A percentile compares a stretch with the other conserved stretches of the same genome.
phyloP scores from a whole-genome alignment of 2,329 filamentous ascomycete genomes.

The Knoxdaviesia proteae region DNA sequence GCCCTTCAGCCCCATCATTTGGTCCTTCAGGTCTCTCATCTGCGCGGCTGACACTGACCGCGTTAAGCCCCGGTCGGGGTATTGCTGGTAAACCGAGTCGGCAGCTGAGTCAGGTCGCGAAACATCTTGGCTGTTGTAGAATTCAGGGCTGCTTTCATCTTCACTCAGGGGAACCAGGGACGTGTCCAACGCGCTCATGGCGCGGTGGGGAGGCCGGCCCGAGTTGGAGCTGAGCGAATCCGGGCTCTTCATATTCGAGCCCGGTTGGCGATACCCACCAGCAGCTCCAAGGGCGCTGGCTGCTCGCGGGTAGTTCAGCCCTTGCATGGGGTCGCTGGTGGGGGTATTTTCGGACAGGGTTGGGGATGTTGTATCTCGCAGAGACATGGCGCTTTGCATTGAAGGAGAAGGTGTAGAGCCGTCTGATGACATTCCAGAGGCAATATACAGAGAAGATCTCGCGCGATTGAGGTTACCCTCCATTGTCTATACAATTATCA shows the following conservation, averaged over 20 bases:
- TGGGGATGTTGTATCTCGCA: neutral
- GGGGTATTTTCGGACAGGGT: no score
- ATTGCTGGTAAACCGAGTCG: constrained; percentile 11
- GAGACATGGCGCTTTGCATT: constrained; percentile 15
- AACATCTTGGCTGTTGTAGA: constrained; percentile 12
- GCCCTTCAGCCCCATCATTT: constrained; percentile 69
- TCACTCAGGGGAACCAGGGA: constrained; percentile 33
- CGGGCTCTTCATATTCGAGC: constrained; percentile 20
- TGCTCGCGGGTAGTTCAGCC: constrained; percentile 28
- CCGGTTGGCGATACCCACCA: constrained; percentile 32
- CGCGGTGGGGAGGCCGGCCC: constrained; percentile 13
- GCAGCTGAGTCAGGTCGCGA: constrained; percentile 1
- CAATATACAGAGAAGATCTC: constrained; percentile 41
- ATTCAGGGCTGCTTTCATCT: constrained; percentile 18
- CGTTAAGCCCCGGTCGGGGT: constrained; percentile 27
- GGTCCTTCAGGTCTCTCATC: constrained; percentile 54
- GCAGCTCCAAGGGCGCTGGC: constrained; percentile 42
- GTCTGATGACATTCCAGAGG: constrained; percentile 19
- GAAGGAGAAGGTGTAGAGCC: constrained; percentile 32
- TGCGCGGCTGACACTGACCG: constrained; percentile 54
- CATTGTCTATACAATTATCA: constrained; percentile 45
- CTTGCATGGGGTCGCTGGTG: constrained; percentile 9
- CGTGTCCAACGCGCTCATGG: constrained; percentile 13
- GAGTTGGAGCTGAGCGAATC: constrained; percentile 17
- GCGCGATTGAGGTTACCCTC: constrained; percentile 75